phyloP scores from a whole-genome alignment of 1,284 basidiomycete species.

The Amylostereum chailletii region DNA sequence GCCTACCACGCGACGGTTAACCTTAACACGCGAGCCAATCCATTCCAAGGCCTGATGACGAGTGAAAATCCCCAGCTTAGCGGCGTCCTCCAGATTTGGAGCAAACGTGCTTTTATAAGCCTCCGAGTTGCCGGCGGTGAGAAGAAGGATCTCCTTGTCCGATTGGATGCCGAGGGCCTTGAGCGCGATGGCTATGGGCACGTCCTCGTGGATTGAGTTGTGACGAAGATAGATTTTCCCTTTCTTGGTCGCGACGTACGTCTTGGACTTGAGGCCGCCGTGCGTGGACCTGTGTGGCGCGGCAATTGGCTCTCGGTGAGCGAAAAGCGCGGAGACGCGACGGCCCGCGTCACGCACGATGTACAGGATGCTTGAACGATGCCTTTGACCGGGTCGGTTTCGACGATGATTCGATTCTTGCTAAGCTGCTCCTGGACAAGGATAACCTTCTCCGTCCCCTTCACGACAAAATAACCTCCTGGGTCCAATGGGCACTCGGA shows the following conservation, averaged over 20 bases:
- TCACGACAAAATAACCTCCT: conserved; percentile 98
- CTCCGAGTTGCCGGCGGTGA: conserved; percentile 91
- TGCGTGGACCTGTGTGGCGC: conserved; percentile 73
- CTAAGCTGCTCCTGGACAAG: conserved; percentile 98
- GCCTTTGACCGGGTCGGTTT: conserved; percentile 87
- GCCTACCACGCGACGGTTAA: conserved; percentile 72
- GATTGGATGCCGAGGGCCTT: conserved; percentile 96
- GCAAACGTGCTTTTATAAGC: conserved; percentile 86
- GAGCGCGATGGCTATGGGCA: conserved; percentile 93
- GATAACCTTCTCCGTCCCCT: conserved; percentile 99
- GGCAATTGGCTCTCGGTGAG: neutral
- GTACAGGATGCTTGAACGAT: conserved; percentile 96
- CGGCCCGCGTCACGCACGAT: conserved; percentile 50
- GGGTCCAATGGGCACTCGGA: conserved; percentile 97
- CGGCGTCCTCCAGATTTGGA: conserved; percentile 90
- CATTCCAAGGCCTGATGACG: conserved; percentile 93
- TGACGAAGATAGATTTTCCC: conserved; percentile 94
- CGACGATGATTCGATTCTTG: conserved; percentile 99
- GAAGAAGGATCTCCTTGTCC: conserved; percentile 94
- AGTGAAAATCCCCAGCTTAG: conserved; percentile 86
- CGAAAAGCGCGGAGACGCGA: neutral
- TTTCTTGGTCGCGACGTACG: conserved; percentile 94
- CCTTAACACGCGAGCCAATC: conserved; percentile 89
- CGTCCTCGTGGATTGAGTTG: conserved; percentile 96
- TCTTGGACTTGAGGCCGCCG: conserved; percentile 96